A percentile compares a stretch with the other conserved stretches of the same genome.
Evolutionary conservation across 768 basidiomycete species (phyloP).

Genomic region (Macrolepiota dolichaula): DNA sequence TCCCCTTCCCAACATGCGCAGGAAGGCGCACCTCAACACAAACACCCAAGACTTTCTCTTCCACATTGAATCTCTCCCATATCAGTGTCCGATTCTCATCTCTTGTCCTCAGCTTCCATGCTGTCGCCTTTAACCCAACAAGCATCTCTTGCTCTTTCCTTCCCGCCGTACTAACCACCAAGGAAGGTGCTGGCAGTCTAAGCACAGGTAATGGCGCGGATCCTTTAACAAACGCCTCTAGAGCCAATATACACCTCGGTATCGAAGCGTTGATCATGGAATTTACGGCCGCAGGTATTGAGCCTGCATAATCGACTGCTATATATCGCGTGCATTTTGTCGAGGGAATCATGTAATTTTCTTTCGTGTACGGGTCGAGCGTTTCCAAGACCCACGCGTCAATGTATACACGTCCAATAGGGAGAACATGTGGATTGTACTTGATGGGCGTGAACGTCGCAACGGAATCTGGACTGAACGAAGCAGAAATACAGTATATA

Average conservation of each 20-base stretch:
- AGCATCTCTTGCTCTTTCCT: conserved; percentile 45
- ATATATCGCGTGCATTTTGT: conserved; percentile 83
- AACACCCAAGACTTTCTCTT: conserved; percentile 47
- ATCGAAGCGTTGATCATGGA: conserved; percentile 79
- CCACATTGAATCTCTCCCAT: conserved; percentile 48
- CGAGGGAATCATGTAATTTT: conserved; percentile 93
- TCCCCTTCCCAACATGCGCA: conserved; percentile 9
- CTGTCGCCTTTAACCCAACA: conserved; percentile 25
- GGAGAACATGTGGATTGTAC: conserved; percentile 73
- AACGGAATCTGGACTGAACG: conserved; percentile 67
- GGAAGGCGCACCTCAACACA: conserved; percentile 45
- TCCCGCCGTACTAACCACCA: conserved; percentile 46
- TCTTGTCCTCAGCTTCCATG: conserved; percentile 60
- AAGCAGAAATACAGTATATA: conserved; percentile 81
- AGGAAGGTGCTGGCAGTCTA: conserved; percentile 62
- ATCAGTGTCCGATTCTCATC: conserved; percentile 59
- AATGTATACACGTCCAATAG: conserved; percentile 77
- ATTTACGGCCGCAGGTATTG: conserved; percentile 81
- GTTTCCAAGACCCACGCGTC: conserved; percentile 98
- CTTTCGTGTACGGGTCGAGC: conserved; percentile 90
- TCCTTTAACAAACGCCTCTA: conserved; percentile 70
- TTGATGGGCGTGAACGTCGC: conserved; percentile 57
- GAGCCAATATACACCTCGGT: conserved; percentile 63
- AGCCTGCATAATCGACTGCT: conserved; percentile 84
- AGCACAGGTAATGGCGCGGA: conserved; percentile 61